Percentiles rank a stretch among this genome's conserved stretches.
These are phyloP conservation scores for Sugiyamaella valdiviana DNA, from an alignment of 805 yeast genomes.

Conservation along the genomic window DNA sequence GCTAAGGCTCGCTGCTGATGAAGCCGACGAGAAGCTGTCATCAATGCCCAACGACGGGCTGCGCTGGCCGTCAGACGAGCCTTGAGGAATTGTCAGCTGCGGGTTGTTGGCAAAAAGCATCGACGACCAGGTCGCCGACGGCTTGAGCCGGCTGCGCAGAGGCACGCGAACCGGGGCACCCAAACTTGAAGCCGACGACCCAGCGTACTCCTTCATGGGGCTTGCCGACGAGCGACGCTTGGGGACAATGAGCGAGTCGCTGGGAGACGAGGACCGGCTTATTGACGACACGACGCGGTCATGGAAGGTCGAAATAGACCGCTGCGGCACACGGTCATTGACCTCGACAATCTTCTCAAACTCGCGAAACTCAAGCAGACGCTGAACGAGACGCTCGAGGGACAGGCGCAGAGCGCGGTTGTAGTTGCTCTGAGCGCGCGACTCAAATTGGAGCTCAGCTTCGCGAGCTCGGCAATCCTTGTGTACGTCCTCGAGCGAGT, in stretches of 20 bases:
- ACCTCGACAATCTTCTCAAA: slow-evolving; percentile 26
- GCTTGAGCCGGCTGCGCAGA: neutral
- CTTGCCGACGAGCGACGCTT: slow-evolving; percentile 5
- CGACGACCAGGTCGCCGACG: slow-evolving; percentile 13
- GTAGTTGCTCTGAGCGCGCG: slow-evolving; percentile 26
- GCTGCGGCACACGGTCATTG: slow-evolving; percentile 9
- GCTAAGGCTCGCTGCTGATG: neutral
- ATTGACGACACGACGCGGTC: slow-evolving; percentile 8
- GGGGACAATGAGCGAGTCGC: slow-evolving; percentile 5
- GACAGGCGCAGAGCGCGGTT: slow-evolving; percentile 29
- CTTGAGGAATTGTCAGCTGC: neutral
- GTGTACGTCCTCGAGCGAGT: neutral
- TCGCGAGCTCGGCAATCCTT: neutral
- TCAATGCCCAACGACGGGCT: neutral
- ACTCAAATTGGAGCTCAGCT: slow-evolving; percentile 26
- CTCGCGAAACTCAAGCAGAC: slow-evolving; percentile 29
- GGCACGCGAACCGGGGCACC: neutral
- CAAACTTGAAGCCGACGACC: neutral
- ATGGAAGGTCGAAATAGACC: slow-evolving; percentile 18
- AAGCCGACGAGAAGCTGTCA: neutral
- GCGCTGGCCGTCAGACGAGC: neutral
- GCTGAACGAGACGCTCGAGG: slow-evolving; percentile 31
- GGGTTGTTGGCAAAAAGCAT: slow-evolving; percentile 6
- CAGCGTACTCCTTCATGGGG: neutral
- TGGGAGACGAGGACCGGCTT: neutral